Conservation (phyloP, 768 basidiomycete species). For the Coprinellus micaceus region DNA sequence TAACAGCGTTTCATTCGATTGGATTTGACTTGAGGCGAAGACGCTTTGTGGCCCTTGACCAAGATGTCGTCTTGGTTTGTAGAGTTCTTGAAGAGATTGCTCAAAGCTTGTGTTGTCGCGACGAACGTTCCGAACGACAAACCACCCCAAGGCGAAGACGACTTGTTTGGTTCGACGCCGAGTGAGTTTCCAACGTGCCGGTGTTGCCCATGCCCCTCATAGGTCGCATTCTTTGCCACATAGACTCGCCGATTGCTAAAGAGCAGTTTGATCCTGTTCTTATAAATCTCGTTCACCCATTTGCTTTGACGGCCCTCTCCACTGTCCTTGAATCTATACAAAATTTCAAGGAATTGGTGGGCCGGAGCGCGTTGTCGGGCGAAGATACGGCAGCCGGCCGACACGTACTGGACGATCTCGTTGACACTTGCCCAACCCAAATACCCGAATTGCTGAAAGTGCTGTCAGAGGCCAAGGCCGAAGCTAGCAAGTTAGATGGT, state of each 20-base stretch:
- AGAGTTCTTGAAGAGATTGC: conserved; percentile 54
- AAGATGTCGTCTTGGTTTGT: conserved; percentile 61
- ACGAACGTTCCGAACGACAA: conserved; percentile 18
- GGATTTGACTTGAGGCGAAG: conserved; percentile 29
- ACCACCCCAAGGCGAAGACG: conserved; percentile 13
- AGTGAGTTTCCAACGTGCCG: not conserved
- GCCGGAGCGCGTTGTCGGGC: conserved; percentile 44
- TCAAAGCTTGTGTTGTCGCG: conserved; percentile 51
- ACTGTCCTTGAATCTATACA: conserved; percentile 54
- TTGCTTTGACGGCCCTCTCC: conserved; percentile 48
- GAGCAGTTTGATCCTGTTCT: conserved; percentile 28
- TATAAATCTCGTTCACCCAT: conserved; percentile 62
- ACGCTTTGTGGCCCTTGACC: conserved; percentile 70
- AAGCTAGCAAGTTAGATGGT: conserved; percentile 33
- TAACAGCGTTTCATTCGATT: not conserved
- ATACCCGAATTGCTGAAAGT: conserved; percentile 47
- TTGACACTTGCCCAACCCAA: conserved; percentile 64
- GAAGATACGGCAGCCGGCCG: conserved; percentile 59
- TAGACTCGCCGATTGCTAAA: not conserved
- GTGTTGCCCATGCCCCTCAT: too few species aligned
- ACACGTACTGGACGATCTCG: conserved; percentile 56
- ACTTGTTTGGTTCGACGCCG: conserved; percentile 10
- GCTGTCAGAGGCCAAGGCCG: conserved; percentile 37
- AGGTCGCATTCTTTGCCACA: not conserved
- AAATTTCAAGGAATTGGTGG: conserved; percentile 52